A percentile compares a stretch with the other conserved stretches of the same genome.
Evolutionary conservation across 148 eudicot species (phyloP).

Genomic region (Camellia granthamiana): DNA sequence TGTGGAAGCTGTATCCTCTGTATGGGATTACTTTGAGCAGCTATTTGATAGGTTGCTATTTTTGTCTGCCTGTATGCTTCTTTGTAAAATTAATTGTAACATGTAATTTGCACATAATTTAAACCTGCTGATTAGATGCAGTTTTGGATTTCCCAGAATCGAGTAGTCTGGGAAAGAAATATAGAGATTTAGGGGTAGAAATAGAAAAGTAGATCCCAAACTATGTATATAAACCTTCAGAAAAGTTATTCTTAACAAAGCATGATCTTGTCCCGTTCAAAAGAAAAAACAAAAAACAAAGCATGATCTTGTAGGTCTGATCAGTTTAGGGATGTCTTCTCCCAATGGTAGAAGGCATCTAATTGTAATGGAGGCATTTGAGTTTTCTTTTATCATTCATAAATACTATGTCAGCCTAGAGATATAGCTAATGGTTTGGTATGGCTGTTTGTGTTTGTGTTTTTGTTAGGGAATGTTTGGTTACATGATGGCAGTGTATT

Average conservation of each 20-base stretch:
- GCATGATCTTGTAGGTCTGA: constrained; percentile 3
- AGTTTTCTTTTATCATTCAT: no score
- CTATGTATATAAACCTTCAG: constrained; percentile 13
- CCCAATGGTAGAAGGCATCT: not conserved
- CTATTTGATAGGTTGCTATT: not conserved
- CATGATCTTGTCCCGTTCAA: not conserved
- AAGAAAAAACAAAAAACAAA: not conserved
- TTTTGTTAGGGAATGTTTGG: no score
- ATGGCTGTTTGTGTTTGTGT: no score
- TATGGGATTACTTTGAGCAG: not conserved
- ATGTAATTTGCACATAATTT: not conserved
- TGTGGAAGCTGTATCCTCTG: not conserved
- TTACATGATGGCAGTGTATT: no score
- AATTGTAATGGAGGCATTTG: not conserved
- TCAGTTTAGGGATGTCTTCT: not conserved
- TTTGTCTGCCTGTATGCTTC: not conserved
- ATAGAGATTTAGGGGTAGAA: constrained; percentile 14
- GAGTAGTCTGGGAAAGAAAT: not conserved
- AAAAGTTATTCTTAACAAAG: not conserved
- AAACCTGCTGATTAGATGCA: constrained; percentile 11
- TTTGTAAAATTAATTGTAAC: constrained; percentile 1
- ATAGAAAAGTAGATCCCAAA: constrained; percentile 12
- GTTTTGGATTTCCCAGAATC: not conserved
- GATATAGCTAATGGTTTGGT: no score
- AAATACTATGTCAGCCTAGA: no score